phyloP scores from a whole-genome alignment of 2,329 filamentous ascomycete species.

The Xylariaceae sp. region DNA sequence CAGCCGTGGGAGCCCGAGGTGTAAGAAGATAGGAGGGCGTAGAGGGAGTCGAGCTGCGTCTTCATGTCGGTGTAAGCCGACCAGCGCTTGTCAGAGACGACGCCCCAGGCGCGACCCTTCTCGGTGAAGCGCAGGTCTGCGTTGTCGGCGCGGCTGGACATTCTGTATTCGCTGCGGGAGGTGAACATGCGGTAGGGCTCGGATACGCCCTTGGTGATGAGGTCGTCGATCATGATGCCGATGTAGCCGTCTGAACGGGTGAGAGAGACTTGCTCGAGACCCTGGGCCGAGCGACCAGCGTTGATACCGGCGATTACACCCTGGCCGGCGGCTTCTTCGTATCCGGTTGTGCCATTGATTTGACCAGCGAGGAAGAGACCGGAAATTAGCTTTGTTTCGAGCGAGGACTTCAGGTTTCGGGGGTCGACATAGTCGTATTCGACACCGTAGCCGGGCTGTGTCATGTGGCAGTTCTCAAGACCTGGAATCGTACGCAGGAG shows the following conservation, averaged over 20 bases:
- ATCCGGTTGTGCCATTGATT: conserved; percentile 97
- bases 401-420: conserved; percentile 74
- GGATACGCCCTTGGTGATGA: conserved; percentile 92
- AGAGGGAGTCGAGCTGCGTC: conserved; percentile 62
- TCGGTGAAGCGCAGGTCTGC: conserved; percentile 81
- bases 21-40: conserved; percentile 52
- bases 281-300: conserved; percentile 72
- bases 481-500: conserved; percentile 84
- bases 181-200: conserved; percentile 99
- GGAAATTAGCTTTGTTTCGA: conserved; percentile 87
- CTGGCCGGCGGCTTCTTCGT: conserved; percentile 94
- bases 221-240: conserved; percentile 96
- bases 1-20: conserved; percentile 59
- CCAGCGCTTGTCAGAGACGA: conserved; percentile 80
- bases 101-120: conserved; percentile 68
- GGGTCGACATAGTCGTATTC: conserved; percentile 99
- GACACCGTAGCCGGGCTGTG: conserved; percentile 92
- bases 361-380: conserved; percentile 92
- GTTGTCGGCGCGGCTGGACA: conserved; percentile 89
- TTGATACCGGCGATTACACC: conserved; percentile 91
- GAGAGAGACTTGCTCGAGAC: conserved; percentile 60
- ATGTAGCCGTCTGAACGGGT: conserved; percentile 89
- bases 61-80: conserved; percentile 58
- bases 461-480: conserved; percentile 82
- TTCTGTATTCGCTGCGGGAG: conserved; percentile 87